A percentile compares a stretch with the other conserved stretches of the same genome.
Evolutionary conservation across 495 filamentous ascomycete species (phyloP).

Genomic region (Lasiosphaeria miniovina): DNA sequence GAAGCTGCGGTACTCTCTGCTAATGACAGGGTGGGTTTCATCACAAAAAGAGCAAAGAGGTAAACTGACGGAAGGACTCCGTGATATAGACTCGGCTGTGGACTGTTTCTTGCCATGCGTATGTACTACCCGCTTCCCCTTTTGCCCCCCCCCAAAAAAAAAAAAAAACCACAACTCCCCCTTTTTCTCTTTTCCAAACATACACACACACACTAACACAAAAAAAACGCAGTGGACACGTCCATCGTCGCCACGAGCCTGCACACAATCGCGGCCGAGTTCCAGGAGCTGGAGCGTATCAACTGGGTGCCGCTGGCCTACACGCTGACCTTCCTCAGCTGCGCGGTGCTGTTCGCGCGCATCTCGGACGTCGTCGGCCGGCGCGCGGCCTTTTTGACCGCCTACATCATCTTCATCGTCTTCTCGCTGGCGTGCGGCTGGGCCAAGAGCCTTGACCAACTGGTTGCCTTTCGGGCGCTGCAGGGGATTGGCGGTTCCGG

Average conservation of each 20-base stretch:
- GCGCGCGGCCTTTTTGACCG: conserved; percentile 42
- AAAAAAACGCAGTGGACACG: conserved; percentile 27
- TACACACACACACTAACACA: conserved; percentile 24
- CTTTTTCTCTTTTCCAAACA: conserved; percentile 20
- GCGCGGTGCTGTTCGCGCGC: conserved; percentile 47
- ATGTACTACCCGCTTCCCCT: not conserved
- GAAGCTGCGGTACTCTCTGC: conserved; percentile 1
- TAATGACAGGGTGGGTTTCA: conserved; percentile 6
- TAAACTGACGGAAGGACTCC: not conserved
- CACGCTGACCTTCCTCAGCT: conserved; percentile 43
- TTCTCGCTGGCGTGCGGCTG: conserved; percentile 56
- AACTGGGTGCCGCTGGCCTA: conserved; percentile 51
- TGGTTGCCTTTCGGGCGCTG: conserved; percentile 44
- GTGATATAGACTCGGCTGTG: not conserved
- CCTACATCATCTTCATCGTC: conserved; percentile 50
- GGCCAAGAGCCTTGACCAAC: conserved; percentile 40
- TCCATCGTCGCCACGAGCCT: conserved; percentile 48
- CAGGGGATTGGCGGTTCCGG: conserved; percentile 48
- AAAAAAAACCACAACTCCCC: not conserved
- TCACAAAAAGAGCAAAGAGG: not conserved
- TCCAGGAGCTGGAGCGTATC: conserved; percentile 30
- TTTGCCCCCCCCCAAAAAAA: not conserved
- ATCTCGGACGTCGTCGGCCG: conserved; percentile 54
- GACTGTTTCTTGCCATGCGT: conserved; percentile 11
- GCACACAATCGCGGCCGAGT: conserved; percentile 41